Conservation (phyloP, 441 rosid species). For the Omphalea diandra region DNA sequence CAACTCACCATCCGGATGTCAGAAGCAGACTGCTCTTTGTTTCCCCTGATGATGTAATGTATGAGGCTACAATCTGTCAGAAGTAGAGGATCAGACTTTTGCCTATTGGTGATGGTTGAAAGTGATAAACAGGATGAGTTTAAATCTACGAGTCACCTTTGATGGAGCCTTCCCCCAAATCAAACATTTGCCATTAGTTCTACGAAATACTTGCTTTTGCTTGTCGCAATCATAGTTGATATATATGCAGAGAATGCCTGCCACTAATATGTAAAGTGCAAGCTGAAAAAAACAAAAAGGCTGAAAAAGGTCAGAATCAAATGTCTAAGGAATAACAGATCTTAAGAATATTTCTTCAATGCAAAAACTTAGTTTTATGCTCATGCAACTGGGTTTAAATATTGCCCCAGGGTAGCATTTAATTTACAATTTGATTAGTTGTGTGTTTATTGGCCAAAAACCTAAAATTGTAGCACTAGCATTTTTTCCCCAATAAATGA, state of each 20-base stretch:
- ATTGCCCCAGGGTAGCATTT: too few relatives aligned
- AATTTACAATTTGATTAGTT: too few relatives aligned
- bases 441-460: too few relatives aligned
- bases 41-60: slow-evolving; percentile 76
- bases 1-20: slow-evolving; percentile 88
- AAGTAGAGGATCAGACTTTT: slow-evolving; percentile 24
- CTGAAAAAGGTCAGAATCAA: slow-evolving; percentile 30
- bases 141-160: slow-evolving; percentile 50
- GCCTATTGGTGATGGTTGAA: slow-evolving; percentile 3
- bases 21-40: slow-evolving; percentile 88
- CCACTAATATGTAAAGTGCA: slow-evolving; percentile 67
- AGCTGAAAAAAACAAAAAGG: slow-evolving; percentile 66
- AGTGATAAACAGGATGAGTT: background rate
- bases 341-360: slow-evolving; percentile 2
- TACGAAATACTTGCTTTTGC: slow-evolving; percentile 95
- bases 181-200: slow-evolving; percentile 82
- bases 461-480: too few relatives aligned
- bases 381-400: slow-evolving; percentile 1
- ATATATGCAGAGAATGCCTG: slow-evolving; percentile 88
- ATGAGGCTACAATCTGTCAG: slow-evolving; percentile 69
- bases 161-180: slow-evolving; percentile 98
- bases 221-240: slow-evolving; percentile 97
- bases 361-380: background rate
- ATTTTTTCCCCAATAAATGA: background rate
- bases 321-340: background rate